These are phyloP conservation scores for Sporothrix mexicana DNA, from an alignment of 2,329 filamentous ascomycete genomes.

Conservation along the genomic window DNA sequence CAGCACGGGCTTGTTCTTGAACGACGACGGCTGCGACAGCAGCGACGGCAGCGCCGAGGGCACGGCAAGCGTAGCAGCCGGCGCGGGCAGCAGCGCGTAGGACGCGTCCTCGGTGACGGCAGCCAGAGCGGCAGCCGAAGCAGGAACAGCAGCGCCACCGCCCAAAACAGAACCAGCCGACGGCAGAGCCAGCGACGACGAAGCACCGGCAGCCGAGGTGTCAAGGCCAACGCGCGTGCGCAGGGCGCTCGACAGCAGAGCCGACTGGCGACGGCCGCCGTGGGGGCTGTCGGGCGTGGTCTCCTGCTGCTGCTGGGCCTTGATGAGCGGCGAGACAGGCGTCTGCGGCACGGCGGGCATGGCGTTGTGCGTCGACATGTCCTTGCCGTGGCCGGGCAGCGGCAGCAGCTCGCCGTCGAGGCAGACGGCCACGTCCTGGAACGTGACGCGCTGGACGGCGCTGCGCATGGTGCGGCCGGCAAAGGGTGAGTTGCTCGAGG, in stretches of 20 bases:
- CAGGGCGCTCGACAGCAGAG: constrained; percentile 44
- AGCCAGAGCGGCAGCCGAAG: constrained; percentile 52
- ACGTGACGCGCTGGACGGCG: constrained; percentile 75
- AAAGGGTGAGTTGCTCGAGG: constrained; percentile 66
- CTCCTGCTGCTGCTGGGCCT: constrained; percentile 53
- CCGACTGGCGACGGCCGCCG: constrained; percentile 42
- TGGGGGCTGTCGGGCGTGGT: constrained; percentile 32
- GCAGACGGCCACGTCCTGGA: constrained; percentile 75
- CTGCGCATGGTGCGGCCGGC: constrained; percentile 71
- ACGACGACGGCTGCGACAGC: constrained; percentile 75
- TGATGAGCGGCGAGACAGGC: constrained; percentile 63
- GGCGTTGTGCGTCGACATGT: constrained; percentile 74
- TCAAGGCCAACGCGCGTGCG: constrained; percentile 40
- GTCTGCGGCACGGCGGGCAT: constrained; percentile 50
- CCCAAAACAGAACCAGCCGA: constrained; percentile 12
- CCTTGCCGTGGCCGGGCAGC: constrained; percentile 66
- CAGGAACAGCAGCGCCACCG: constrained; percentile 37
- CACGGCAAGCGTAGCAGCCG: constrained; percentile 20
- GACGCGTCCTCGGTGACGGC: not conserved
- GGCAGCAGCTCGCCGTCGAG: constrained; percentile 70
- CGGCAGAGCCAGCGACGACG: constrained; percentile 30
- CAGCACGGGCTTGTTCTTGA: constrained; percentile 88
- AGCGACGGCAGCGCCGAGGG: constrained; percentile 64
- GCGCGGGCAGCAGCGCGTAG: not conserved
- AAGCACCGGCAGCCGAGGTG: constrained; percentile 32